Evolutionary conservation across 352 stramenopile genomes (phyloP), one percentile per base, ranked within the genome.

Genomic region (Peronospora destructor): DNA sequence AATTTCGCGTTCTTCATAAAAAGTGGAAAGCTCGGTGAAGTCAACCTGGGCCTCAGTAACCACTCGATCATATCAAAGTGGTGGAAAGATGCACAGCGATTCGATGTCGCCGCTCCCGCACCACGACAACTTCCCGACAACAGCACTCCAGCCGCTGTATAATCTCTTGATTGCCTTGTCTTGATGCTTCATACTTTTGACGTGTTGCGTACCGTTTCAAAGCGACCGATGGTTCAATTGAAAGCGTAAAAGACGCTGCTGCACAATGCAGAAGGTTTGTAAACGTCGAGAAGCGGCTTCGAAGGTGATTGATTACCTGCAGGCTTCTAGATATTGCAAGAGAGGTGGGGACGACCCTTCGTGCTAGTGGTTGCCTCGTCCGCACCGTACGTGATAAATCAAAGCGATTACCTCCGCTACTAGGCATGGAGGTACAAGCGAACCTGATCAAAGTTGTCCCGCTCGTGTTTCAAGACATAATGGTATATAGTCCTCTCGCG

Each of bases 111-210:
- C 55, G 54, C 29, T 61, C 55, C 3, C 55, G 54, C 3, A 33
- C 29, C 12, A 43, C 42, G 23, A 38, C 28, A 14, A 53, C 12
- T 25, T 57, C 41, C 3, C 47, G 44, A 17, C 60, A 64, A 40
- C 59, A 62, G 4, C 45, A 30, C 21, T 75, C 52, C n/a, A 81
- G 53, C 70, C 70, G 77, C 46, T 57, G 10, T 34, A 77, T 56
- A 29, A 76, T 55, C 12, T 64, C 45, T 14, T 61, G 41, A 44
- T 71, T 50, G 28, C 70, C 70, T 16, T 69, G 61, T 40, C 53
- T 34, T 7, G 61, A 59, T 2, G 66, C 66, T 25, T 74, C 67
- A 44, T 75, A 71, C n/a, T n/a, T n/a, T n/a, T n/a, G n/a, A n/a
- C n/a, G n/a, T n/a, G n/a, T n/a, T n/a, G n/a, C n/a, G n/a, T n/a